A percentile compares a stretch with the other conserved stretches of the same genome.
Evolutionary conservation across 352 stramenopile genomes (phyloP).

Genomic region (Phytophthora kernoviae): DNA sequence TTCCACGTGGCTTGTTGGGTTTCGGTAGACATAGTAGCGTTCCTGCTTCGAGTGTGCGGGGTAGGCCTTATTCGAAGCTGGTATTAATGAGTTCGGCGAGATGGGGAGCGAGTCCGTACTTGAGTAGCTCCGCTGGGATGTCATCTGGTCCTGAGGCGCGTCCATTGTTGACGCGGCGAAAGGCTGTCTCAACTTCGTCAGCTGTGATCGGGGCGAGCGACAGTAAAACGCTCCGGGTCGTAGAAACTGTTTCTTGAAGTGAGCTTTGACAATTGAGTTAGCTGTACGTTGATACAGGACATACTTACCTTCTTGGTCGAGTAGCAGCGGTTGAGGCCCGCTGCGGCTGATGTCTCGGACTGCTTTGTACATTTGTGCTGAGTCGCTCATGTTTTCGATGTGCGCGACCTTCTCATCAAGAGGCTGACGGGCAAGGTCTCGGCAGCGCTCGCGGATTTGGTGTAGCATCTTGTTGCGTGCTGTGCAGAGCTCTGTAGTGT

Average conservation of each 20-base stretch:
- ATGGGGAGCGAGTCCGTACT: neutral
- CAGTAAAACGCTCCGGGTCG: neutral
- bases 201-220: neutral
- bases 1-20: neutral
- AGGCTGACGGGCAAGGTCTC: neutral
- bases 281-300: neutral
- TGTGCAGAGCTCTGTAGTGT: too few species aligned
- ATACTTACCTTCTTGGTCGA: conserved; percentile 2
- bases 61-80: neutral
- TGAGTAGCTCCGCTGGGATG: neutral
- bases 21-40: neutral
- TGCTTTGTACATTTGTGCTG: neutral
- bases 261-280: neutral
- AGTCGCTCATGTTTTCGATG: neutral
- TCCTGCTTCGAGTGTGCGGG: neutral
- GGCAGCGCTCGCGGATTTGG: neutral
- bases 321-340: neutral
- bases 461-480: conserved; percentile 1
- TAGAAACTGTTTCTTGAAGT: conserved; percentile 3
- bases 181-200: neutral
- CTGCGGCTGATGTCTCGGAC: neutral
- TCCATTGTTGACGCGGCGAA: neutral
- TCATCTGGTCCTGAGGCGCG: neutral
- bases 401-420: conserved; percentile 1
- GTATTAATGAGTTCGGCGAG: neutral